Conservation (phyloP, 495 filamentous ascomycete genomes). For the Lentithecium fluviatile region DNA sequence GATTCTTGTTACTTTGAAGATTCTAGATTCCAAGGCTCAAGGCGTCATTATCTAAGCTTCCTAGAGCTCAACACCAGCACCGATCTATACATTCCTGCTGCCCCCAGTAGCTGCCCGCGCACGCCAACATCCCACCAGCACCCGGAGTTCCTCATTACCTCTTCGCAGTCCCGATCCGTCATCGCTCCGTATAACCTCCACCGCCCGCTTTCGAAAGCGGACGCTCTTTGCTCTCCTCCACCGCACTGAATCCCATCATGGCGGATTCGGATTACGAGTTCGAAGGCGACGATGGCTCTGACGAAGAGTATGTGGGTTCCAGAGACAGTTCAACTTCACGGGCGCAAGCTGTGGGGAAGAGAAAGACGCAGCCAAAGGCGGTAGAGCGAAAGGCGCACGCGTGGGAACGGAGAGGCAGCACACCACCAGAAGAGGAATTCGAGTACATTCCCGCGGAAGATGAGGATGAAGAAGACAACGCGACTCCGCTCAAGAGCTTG, state of each 20-base stretch:
- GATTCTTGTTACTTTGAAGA: no score
- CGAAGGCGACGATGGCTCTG: conserved; percentile 65
- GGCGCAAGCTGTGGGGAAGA: conserved; percentile 18
- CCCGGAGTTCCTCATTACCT: background rate
- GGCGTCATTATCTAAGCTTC: no score
- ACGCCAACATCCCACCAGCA: background rate
- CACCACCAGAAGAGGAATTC: background rate
- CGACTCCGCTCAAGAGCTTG: conserved; percentile 67
- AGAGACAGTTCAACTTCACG: conserved; percentile 19
- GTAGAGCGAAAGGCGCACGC: conserved; percentile 44
- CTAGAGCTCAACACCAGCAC: no score
- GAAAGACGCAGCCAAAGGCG: conserved; percentile 16
- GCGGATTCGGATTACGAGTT: conserved; percentile 84
- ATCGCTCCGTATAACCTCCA: background rate
- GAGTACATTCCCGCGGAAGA: conserved; percentile 53
- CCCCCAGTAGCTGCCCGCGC: background rate
- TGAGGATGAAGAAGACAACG: conserved; percentile 74
- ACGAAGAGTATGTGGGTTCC: conserved; percentile 61
- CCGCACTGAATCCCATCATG: conserved; percentile 45
- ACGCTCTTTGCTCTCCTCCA: no score
- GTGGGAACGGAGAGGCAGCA: conserved; percentile 39
- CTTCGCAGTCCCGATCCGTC: background rate
- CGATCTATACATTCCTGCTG: background rate
- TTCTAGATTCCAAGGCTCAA: no score
- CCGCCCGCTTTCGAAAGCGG: no score